These are phyloP conservation scores for Paecilomyces dactylethromorphus DNA, from an alignment of 2,329 filamentous ascomycete species.

Conservation along the genomic window DNA sequence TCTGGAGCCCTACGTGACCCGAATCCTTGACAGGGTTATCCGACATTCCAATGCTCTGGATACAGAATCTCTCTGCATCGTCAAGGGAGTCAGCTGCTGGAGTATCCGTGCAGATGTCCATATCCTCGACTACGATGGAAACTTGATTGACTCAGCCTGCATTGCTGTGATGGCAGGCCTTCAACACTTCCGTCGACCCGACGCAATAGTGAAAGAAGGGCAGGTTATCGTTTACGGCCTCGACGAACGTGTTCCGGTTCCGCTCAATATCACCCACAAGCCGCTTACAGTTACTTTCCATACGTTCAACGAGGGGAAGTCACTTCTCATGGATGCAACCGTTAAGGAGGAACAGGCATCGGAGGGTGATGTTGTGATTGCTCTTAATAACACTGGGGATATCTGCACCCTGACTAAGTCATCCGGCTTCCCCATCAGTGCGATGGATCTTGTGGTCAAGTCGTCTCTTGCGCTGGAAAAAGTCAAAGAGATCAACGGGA, in stretches of 20 bases:
- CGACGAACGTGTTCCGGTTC: constrained; percentile 82
- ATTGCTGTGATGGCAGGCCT: constrained; percentile 81
- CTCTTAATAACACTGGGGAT: constrained; percentile 82
- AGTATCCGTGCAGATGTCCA: constrained; percentile 86
- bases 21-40: constrained; percentile 87
- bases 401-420: constrained; percentile 88
- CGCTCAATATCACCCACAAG: constrained; percentile 83
- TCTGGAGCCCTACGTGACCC: constrained; percentile 76
- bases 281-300: constrained; percentile 88
- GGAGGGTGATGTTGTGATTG: constrained; percentile 67
- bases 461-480: constrained; percentile 68
- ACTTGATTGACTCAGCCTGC: constrained; percentile 78
- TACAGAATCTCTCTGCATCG: constrained; percentile 89
- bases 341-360: constrained; percentile 47
- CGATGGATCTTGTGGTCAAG: constrained; percentile 69
- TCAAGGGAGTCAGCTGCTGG: constrained; percentile 88
- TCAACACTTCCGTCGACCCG: constrained; percentile 84
- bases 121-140: constrained; percentile 84
- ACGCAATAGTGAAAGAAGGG: constrained; percentile 80
- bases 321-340: constrained; percentile 40
- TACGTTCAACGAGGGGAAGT: constrained; percentile 56
- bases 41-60: constrained; percentile 88
- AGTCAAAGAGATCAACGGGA: constrained; percentile 69
- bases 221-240: constrained; percentile 76
- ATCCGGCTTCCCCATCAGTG: constrained; percentile 76